Conservation (phyloP, 306 rosid species). For the Gastrolobium villosum region DNA sequence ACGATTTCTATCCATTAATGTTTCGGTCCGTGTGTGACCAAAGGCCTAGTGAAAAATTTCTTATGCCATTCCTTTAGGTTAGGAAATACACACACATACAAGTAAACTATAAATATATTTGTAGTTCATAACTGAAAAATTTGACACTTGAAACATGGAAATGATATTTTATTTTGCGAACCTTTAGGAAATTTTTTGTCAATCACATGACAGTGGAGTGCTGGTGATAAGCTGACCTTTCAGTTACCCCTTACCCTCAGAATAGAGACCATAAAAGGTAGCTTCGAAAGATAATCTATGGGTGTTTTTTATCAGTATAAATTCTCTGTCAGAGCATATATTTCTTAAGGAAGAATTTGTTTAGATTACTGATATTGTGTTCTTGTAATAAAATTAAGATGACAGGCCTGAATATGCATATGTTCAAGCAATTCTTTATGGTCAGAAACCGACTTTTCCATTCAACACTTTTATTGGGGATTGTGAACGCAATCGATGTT, state of each 20-base stretch:
- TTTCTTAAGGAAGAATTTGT: too few relatives aligned
- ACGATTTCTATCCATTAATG: not conserved
- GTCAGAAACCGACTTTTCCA: too few relatives aligned
- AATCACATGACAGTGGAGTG: conserved; percentile 61
- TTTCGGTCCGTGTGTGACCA: not conserved
- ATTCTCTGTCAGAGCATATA: not conserved
- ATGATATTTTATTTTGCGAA: not conserved
- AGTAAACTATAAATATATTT: not conserved
- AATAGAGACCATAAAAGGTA: conserved; percentile 77
- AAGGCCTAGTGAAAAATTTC: not conserved
- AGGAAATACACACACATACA: too few relatives aligned
- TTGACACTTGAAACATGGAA: conserved; percentile 8
- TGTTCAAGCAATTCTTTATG: too few relatives aligned
- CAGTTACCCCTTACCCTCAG: conserved; percentile 69
- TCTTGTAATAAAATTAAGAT: too few relatives aligned
- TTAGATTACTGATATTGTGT: too few relatives aligned
- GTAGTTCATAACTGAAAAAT: not conserved
- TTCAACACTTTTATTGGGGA: too few relatives aligned
- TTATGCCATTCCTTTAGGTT: too few relatives aligned
- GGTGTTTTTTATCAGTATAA: conserved; percentile 18
- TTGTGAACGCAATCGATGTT: too few relatives aligned
- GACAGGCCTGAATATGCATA: too few relatives aligned
- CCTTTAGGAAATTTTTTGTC: conserved; percentile 67
- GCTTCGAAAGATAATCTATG: conserved; percentile 1
- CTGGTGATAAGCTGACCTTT: conserved; percentile 67